These are phyloP conservation scores for Hemerocallis citrina DNA, from an alignment of 106 monocot genomes.

Conservation along the genomic window DNA sequence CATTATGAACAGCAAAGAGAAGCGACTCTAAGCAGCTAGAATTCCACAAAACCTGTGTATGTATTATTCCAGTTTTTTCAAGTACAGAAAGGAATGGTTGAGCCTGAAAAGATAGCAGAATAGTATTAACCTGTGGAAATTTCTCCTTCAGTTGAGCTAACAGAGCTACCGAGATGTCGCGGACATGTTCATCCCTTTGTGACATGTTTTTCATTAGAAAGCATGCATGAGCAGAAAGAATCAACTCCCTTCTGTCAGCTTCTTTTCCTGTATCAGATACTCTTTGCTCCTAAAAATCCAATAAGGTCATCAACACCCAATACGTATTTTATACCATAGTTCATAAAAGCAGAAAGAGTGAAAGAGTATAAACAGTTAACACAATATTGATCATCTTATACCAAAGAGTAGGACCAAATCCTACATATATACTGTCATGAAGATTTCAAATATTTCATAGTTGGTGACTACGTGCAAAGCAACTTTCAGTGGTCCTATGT, in stretches of 20 bases:
- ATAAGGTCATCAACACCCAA: background rate
- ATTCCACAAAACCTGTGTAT: constrained; percentile 87
- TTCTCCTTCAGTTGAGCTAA: constrained; percentile 77
- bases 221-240: constrained; percentile 85
- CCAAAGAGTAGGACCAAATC: too few species aligned
- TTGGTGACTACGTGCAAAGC: too few species aligned
- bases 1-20: constrained; percentile 82
- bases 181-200: constrained; percentile 92
- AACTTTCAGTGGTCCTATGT: too few species aligned
- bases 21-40: constrained; percentile 86
- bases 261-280: constrained; percentile 78
- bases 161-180: constrained; percentile 76
- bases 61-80: background rate
- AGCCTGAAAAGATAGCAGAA: background rate
- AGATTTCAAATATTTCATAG: too few species aligned
- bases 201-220: constrained; percentile 95
- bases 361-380: too few species aligned
- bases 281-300: constrained; percentile 68
- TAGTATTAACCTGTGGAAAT: constrained; percentile 70
- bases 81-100: background rate
- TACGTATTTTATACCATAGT: too few species aligned
- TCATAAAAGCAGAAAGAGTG: too few species aligned
- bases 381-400: too few species aligned
- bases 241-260: constrained; percentile 63
- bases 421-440: too few species aligned